Base-by-base conservation (phyloP, 768 basidiomycete species). In the Leucosporidium creatinivorum region DNA sequence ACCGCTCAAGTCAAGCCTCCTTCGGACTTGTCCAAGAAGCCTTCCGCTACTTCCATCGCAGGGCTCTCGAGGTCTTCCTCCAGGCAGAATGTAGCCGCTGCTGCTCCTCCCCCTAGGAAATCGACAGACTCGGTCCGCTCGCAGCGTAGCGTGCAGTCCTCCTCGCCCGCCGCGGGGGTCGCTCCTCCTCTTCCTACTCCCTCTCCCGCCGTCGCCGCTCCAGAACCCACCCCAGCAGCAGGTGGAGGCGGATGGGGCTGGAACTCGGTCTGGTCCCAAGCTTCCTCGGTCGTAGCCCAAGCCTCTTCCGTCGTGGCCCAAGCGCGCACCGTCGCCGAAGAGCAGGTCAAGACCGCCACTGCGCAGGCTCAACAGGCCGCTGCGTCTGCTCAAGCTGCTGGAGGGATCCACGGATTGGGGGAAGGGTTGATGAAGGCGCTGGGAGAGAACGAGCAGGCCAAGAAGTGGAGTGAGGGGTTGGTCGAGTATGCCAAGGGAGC, bases 401-500 rank as follows among this genome's bases (percentile, higher is more conserved):
- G 72, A 65, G 18, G 69, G 62, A 61, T 74, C 58, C 73, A 72
- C 26, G 72, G 70, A 21, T 30, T 77, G 19, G 47, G 60, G 19
- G 49, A 30, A 15, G 60, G 60, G 18, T 13, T 61, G n/a, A 61
- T 61, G 60, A 61, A 61, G 60, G 79, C 61, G 54, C 47, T 73
- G 58, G 73, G 36, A 66, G 74, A 61, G 64, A 89, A 89, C 70
- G 90, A 91, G 73, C 89, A 89, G 77, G 89, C 88, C 51, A 86
- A 86, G 73, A 91, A 91, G 74, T 92, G 89, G 89, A 83, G 88
- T 49, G 89, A 90, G 75, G 89, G 87, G 52, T 85, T 90, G 50
- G 81, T 90, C 21, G 89, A 87, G 73, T 92, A 92, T 75, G 91
- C 93, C 3, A 93, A 92, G 81, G 82, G 84, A 47, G 85, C 89